Percentiles rank a stretch among this genome's conserved stretches.
phyloP scores from a whole-genome alignment of 2,329 filamentous ascomycete genomes.

The Fusarium sp. region DNA sequence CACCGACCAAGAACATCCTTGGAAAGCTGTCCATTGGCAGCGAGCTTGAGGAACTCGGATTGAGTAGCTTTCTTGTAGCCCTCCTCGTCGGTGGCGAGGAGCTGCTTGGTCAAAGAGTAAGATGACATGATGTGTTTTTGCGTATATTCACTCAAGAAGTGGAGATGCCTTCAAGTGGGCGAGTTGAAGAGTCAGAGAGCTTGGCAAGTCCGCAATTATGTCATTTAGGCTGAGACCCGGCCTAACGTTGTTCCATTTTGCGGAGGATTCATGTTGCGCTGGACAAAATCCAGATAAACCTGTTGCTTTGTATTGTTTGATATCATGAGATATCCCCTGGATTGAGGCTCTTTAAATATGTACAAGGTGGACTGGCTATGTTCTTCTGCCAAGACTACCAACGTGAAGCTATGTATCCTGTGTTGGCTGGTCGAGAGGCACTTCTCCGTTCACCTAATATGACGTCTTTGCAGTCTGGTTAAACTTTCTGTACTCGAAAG shows the following conservation, averaged over 20 bases:
- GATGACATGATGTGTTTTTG: conserved; percentile 9
- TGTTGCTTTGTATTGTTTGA: not conserved
- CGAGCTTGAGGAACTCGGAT: conserved; percentile 72
- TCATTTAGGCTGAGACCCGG: conserved; percentile 28
- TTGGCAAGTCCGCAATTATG: conserved; percentile 29
- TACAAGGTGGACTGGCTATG: not conserved
- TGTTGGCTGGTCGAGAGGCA: not conserved
- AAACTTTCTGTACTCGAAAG: not conserved
- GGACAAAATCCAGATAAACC: not conserved
- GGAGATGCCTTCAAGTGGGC: conserved; percentile 27
- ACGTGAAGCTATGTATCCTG: not conserved
- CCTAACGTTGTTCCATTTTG: conserved; percentile 35
- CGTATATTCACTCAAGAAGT: conserved; percentile 8
- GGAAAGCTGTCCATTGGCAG: conserved; percentile 70
- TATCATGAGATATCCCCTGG: not conserved
- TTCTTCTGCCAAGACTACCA: not conserved
- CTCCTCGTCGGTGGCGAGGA: conserved; percentile 60
- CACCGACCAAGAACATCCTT: conserved; percentile 69
- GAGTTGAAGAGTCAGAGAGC: not conserved
- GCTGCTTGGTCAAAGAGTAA: conserved; percentile 64
- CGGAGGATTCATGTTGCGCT: not conserved
- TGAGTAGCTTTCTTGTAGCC: conserved; percentile 69
- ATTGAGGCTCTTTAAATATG: not conserved
- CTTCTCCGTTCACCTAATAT: not conserved
- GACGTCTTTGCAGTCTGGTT: not conserved